A percentile compares a stretch with the other conserved stretches of the same genome.
Evolutionary conservation across 78 protist genomes (phyloP).

Genomic region (Dictyostelium capitatum): DNA sequence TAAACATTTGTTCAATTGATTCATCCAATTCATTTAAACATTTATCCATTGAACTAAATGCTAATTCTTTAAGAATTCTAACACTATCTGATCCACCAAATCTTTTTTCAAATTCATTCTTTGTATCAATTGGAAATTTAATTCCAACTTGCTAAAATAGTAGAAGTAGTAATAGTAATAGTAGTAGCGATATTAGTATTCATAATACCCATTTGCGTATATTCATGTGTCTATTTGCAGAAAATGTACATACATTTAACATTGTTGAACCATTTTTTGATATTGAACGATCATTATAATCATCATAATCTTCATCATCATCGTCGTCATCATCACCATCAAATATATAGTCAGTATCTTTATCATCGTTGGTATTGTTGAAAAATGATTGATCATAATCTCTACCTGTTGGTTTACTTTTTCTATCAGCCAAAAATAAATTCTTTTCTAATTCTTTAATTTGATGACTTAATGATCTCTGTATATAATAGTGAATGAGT

Average conservation of each 20-base stretch:
- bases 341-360: background rate
- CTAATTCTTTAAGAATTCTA: background rate
- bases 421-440: background rate
- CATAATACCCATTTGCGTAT: no score
- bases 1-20: conserved; percentile 1
- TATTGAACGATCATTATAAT: background rate
- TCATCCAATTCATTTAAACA: background rate
- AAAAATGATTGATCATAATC: background rate
- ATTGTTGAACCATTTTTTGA: background rate
- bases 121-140: background rate
- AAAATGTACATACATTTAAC: no score
- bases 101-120: background rate
- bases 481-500: background rate
- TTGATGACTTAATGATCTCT: background rate
- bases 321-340: background rate
- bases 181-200: no score
- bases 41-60: background rate
- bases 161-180: no score
- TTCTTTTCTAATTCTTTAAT: background rate
- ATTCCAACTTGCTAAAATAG: background rate
- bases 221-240: no score
- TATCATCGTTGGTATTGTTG: background rate
- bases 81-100: background rate
- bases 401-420: background rate
- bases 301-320: background rate